Evolutionary conservation across 257 asterid genomes (phyloP), one percentile per base, ranked within the genome.

Genomic region (Solanum boliviense): DNA sequence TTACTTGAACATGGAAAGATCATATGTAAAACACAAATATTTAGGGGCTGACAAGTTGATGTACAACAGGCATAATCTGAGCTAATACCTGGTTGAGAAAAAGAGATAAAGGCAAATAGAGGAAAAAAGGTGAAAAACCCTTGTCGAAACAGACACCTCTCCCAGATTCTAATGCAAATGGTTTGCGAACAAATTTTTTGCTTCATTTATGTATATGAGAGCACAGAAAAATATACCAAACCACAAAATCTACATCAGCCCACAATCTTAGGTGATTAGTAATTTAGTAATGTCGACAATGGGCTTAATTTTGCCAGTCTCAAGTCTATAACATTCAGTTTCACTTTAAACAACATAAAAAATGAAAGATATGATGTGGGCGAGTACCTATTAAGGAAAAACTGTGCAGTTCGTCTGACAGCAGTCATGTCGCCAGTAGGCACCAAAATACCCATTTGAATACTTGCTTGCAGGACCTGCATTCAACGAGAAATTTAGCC

Each of bases 371-470:
- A 73, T 81, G 44, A 87, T 85, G 31, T 27, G 34, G 81, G 36
- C 32, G 71, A 68, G 82, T 83, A 96, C 99, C 99, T 96, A 93
- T 90, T 94, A 89, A 96, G 98, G 93, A 96, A 96, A 90, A 96
- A 96, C 88, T 91, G 94, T 41, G 99, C 98, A 34, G 99, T 96
- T 90, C 98, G 94, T 88, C 98, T 93, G 85, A 96, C 97, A 87
- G 99, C 99, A 39, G 99, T 96, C 98, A 91, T 91, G 90, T 96
- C 99, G 41, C 99, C 99, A 32, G 98, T 95, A 70, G 98, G 99
- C 83, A 96, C 99, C 58, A 94, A 93, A 90, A 96, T 96, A 36
- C 99, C 99, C 99, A 96, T 96, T 90, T 94, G 98, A 90, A 95
- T 90, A 95, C 91, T 93, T 87, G 99, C 96, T 94, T 94, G 96